phyloP scores from a whole-genome alignment of 768 basidiomycete species.

The Calocybe indica region DNA sequence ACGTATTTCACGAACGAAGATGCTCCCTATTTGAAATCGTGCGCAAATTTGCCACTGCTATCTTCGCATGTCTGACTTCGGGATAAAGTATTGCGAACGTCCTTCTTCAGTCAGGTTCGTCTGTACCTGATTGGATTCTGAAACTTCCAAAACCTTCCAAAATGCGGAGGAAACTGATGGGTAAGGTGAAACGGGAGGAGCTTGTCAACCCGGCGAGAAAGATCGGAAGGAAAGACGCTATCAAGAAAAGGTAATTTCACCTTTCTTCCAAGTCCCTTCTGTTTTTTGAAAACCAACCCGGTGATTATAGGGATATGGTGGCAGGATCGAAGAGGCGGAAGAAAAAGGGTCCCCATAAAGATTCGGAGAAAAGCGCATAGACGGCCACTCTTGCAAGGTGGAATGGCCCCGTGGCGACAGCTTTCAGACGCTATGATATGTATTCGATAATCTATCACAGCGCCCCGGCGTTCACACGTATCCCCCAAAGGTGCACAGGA shows the following conservation, averaged over 20 bases:
- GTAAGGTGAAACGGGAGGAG: conserved; percentile 76
- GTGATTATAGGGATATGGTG: conserved; percentile 66
- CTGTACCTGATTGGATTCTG: conserved; percentile 93
- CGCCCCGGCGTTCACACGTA: too few species aligned
- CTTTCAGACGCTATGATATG: too few species aligned
- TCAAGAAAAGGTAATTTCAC: conserved; percentile 58
- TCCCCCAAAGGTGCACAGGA: too few species aligned
- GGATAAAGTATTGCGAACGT: conserved; percentile 86
- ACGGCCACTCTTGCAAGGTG: too few species aligned
- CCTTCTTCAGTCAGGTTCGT: conserved; percentile 85
- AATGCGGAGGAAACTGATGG: conserved; percentile 80
- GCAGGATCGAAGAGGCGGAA: conserved; percentile 66
- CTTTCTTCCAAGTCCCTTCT: not conserved
- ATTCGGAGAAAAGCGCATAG: too few species aligned
- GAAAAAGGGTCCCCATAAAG: conserved; percentile 20
- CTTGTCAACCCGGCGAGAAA: conserved; percentile 64
- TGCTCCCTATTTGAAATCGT: conserved; percentile 88
- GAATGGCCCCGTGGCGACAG: too few species aligned
- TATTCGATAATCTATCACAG: too few species aligned
- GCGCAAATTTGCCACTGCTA: conserved; percentile 17
- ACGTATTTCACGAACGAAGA: conserved; percentile 97
- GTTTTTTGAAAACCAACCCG: conserved; percentile 1
- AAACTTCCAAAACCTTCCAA: conserved; percentile 92
- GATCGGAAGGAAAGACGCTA: conserved; percentile 63
- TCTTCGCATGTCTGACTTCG: conserved; percentile 2